A percentile compares a stretch with the other conserved stretches of the same genome.
phyloP scores from a whole-genome alignment of 768 basidiomycete species.

The Hortiboletus campestris region DNA sequence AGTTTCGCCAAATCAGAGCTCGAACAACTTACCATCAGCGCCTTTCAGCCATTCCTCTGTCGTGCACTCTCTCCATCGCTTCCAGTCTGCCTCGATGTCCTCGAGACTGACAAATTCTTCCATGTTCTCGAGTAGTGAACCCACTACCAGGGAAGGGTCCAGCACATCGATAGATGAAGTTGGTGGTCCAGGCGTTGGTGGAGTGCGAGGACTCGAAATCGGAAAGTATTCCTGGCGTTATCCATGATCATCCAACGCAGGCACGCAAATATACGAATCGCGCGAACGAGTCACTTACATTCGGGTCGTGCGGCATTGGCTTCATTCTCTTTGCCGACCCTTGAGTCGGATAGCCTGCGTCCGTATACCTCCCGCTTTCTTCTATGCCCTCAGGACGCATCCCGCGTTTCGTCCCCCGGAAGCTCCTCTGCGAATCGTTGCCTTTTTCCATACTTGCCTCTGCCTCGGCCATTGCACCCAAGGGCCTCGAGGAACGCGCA shows the following conservation, averaged over 20 bases:
- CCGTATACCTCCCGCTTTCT: constrained; percentile 1
- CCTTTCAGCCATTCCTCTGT: constrained; percentile 33
- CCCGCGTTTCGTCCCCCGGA: constrained; percentile 14
- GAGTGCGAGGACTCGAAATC: constrained; percentile 22
- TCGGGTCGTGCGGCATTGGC: constrained; percentile 8
- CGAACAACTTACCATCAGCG: constrained; percentile 24
- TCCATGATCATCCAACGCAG: neutral
- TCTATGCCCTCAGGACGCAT: constrained; percentile 14
- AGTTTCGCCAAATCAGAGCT: neutral
- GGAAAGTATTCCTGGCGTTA: constrained; percentile 17
- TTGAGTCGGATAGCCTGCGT: constrained; percentile 2
- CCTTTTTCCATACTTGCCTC: constrained; percentile 7
- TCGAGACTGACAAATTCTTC: constrained; percentile 19
- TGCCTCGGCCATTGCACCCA: constrained; percentile 8
- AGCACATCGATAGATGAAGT: neutral
- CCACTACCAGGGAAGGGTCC: constrained; percentile 11
- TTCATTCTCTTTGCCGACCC: constrained; percentile 17
- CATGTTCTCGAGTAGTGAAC: constrained; percentile 20
- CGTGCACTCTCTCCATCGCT: constrained; percentile 28
- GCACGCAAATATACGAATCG: neutral
- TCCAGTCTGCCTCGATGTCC: constrained; percentile 23
- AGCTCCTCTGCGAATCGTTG: neutral
- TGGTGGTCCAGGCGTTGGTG: constrained; percentile 14
- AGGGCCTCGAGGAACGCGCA: constrained; percentile 4
- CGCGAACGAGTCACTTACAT: constrained; percentile 16